Conservation (phyloP, 2,329 filamentous ascomycete genomes). For the Pseudogymnoascus sp. region DNA sequence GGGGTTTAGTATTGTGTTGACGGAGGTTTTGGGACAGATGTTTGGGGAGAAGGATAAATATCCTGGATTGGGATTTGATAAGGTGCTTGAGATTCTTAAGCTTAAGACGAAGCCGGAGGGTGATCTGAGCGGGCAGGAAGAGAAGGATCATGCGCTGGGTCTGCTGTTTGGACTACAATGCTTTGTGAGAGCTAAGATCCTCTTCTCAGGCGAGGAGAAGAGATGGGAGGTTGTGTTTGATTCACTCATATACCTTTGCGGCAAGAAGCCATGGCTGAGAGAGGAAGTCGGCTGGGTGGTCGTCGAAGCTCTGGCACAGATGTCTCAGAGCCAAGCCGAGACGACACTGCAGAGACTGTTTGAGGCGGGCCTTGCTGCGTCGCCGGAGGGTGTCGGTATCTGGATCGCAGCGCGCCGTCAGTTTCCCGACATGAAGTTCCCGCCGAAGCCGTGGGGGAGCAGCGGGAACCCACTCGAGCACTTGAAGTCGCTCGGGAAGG, state of each 20-base stretch:
- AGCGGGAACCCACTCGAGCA: constrained; percentile 68
- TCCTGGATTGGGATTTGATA: constrained; percentile 49
- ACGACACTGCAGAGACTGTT: constrained; percentile 57
- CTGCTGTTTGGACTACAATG: constrained; percentile 82
- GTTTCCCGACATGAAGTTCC: constrained; percentile 60
- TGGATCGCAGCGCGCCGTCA: constrained; percentile 67
- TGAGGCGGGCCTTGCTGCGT: constrained; percentile 63
- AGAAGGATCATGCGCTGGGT: constrained; percentile 78
- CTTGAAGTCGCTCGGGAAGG: constrained; percentile 61
- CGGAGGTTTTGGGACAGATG: constrained; percentile 69
- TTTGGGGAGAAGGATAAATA: constrained; percentile 52
- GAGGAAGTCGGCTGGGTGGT: constrained; percentile 83
- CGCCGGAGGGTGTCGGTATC: constrained; percentile 81
- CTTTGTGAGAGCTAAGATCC: constrained; percentile 70
- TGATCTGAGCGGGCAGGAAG: constrained; percentile 62
- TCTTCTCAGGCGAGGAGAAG: constrained; percentile 53
- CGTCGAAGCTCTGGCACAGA: constrained; percentile 63
- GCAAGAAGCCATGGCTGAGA: constrained; percentile 81
- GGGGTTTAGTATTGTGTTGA: constrained; percentile 83
- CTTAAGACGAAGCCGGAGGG: constrained; percentile 51
- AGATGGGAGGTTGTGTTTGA: constrained; percentile 65
- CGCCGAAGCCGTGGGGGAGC: constrained; percentile 63
- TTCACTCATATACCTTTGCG: constrained; percentile 65
- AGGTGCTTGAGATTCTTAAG: constrained; percentile 46
- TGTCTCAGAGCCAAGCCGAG: constrained; percentile 50